Base-by-base conservation (phyloP, 352 stramenopile species). In the Phytophthora palmivora region DNA sequence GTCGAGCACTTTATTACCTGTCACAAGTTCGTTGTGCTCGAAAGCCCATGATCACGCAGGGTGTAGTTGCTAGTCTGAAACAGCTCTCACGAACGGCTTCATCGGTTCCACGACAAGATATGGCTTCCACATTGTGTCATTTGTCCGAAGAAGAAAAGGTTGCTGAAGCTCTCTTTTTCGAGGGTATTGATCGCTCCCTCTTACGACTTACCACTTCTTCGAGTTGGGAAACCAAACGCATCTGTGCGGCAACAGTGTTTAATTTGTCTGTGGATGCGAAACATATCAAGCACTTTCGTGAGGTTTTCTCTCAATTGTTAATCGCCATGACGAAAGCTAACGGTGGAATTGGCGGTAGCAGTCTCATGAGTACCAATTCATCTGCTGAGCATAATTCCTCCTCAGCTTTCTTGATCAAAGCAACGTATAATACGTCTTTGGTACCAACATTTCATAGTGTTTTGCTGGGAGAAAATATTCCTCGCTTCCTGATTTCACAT, bases 381-480 rank as follows among this genome's bases (percentile, higher is more conserved):
- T 61, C 63, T 16, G 19, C 46, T 9, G 44, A 53, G n/a, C 39
- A 59, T 3, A 64, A 54, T 15, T 72, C 58, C 6, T 72, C 63
- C 4, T 63, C 57, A 5, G 61, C 64, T 0, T 80, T 85, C 51
- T 64, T 94, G 41, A 67, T 94, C 51, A 89, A 94, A 43, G 79
- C 84, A 7, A 70, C 78, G 15, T 94, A 91, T 69, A 94, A 94
- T 34, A 65, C 83, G 16, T 79, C 84, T 14, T 60, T 88, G 15
- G 54, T 78, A 11, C 65, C 79, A 2, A 67, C 67, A 21, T 92
- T 91, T 55, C 84, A 94, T 42, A 59, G 50, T 4, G 67, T 72
- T 33, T 63, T 94, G 18, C 60, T 94, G 12, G 64, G 73, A 24
- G 82, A 94, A 18, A 91, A 86, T 55, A 78, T 89, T 19, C 79